These are phyloP conservation scores for Pestalotiopsis sp. DNA, from an alignment of 2,329 filamentous ascomycete species.

Conservation along the genomic window DNA sequence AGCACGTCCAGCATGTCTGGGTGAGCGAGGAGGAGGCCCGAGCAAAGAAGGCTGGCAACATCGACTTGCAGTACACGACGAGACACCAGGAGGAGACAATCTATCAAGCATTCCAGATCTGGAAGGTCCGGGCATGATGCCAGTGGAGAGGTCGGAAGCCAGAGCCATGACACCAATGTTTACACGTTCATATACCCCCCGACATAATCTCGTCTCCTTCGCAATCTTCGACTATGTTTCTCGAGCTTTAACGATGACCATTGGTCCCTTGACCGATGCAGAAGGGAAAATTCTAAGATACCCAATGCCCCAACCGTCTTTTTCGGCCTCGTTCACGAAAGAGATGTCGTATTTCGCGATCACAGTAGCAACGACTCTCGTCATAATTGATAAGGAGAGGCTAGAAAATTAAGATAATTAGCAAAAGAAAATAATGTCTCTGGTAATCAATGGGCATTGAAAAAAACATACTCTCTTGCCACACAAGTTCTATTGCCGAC, in stretches of 20 bases:
- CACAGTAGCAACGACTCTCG: neutral
- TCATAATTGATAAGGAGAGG: constrained; percentile 7
- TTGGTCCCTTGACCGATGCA: constrained; percentile 4
- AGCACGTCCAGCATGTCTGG: constrained; percentile 35
- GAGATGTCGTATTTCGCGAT: neutral
- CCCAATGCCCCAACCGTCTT: constrained; percentile 4
- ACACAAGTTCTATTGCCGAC: constrained; percentile 3
- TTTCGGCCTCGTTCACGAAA: constrained; percentile 1
- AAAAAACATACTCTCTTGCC: neutral
- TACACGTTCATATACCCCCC: neutral
- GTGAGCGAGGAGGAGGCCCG: constrained; percentile 33
- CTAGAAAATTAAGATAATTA: neutral
- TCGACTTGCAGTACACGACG: constrained; percentile 28
- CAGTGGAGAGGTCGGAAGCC: neutral
- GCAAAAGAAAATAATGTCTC: neutral
- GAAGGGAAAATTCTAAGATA: constrained; percentile 5
- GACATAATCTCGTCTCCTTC: neutral
- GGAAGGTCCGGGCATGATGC: constrained; percentile 8
- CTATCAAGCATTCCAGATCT: constrained; percentile 25
- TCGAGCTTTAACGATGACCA: neutral
- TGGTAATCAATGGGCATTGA: neutral
- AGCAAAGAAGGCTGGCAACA: constrained; percentile 21
- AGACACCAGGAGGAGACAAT: constrained; percentile 23
- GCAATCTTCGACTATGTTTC: neutral
- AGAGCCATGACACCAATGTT: neutral